A percentile compares a stretch with the other conserved stretches of the same genome.
Evolutionary conservation across 2,329 filamentous ascomycete species (phyloP).

Genomic region (Epichloe scottii): DNA sequence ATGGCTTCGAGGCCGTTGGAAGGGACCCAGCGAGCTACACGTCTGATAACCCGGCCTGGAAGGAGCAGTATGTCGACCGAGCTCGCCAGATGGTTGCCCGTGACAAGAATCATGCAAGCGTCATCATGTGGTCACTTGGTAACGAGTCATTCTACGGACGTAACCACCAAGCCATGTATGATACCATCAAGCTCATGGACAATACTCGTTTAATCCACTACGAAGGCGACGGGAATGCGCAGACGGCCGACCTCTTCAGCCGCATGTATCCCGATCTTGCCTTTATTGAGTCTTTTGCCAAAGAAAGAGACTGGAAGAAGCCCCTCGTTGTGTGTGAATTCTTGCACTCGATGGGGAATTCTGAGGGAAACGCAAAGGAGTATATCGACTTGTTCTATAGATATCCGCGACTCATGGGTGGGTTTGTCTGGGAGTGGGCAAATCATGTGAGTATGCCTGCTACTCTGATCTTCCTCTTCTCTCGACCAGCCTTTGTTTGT

Average conservation of each 20-base stretch:
- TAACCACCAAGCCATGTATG: constrained; percentile 57
- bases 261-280: constrained; percentile 51
- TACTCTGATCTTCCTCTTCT: neutral
- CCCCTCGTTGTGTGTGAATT: constrained; percentile 46
- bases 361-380: constrained; percentile 53
- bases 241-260: constrained; percentile 49
- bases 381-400: constrained; percentile 54
- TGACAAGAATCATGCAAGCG: constrained; percentile 45
- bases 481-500: neutral
- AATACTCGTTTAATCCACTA: constrained; percentile 50
- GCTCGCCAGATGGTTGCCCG: constrained; percentile 51
- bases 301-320: constrained; percentile 33
- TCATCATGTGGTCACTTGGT: constrained; percentile 61
- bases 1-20: constrained; percentile 34
- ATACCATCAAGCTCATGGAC: constrained; percentile 46
- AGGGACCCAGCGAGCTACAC: constrained; percentile 28
- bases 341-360: constrained; percentile 58
- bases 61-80: constrained; percentile 53
- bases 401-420: constrained; percentile 40
- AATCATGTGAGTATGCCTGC: constrained; percentile 30
- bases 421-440: constrained; percentile 53
- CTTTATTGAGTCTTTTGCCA: constrained; percentile 27
- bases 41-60: constrained; percentile 49
- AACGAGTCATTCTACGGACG: constrained; percentile 60
- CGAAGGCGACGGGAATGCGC: constrained; percentile 46